Evolutionary conservation across 2,329 filamentous ascomycete species (phyloP).

Genomic region (Epichloe uncinata): DNA sequence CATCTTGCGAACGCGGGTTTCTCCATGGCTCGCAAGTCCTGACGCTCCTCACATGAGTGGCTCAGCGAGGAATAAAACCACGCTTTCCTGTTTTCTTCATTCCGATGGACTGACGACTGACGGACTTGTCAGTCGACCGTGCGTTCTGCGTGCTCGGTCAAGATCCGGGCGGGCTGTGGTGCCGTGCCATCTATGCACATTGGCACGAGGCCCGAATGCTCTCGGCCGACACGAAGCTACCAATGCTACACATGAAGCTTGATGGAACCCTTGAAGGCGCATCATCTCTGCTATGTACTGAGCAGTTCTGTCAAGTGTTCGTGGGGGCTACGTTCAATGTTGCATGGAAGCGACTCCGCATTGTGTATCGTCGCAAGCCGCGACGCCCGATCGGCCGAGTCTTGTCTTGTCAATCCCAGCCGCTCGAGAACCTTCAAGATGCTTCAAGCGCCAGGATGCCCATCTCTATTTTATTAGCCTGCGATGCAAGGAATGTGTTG

Average conservation of each 20-base stretch:
- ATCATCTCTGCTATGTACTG: background rate
- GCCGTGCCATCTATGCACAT: conserved; percentile 4
- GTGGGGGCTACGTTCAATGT: background rate
- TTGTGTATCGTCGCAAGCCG: conserved; percentile 4
- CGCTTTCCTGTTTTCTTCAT: background rate
- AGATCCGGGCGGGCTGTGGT: conserved; percentile 1
- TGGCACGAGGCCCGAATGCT: conserved; percentile 1
- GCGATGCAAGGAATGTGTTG: too few species aligned
- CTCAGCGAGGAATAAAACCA: background rate
- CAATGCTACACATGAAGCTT: background rate
- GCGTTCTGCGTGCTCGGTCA: conserved; percentile 4
- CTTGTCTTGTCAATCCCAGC: background rate
- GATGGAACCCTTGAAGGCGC: background rate
- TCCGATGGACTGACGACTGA: conserved; percentile 2
- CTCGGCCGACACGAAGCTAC: conserved; percentile 3
- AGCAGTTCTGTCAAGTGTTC: background rate
- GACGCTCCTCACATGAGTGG: background rate
- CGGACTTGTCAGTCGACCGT: conserved; percentile 1
- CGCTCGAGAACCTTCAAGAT: background rate
- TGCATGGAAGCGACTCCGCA: conserved; percentile 1
- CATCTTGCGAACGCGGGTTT: conserved; percentile 2
- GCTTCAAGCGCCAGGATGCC: too few species aligned
- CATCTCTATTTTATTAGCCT: too few species aligned
- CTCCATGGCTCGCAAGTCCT: conserved; percentile 1
- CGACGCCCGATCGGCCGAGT: conserved; percentile 6